phyloP scores from a whole-genome alignment of 1,139 yeast genomes.

The Zygosaccharomyces pseudobailii region DNA sequence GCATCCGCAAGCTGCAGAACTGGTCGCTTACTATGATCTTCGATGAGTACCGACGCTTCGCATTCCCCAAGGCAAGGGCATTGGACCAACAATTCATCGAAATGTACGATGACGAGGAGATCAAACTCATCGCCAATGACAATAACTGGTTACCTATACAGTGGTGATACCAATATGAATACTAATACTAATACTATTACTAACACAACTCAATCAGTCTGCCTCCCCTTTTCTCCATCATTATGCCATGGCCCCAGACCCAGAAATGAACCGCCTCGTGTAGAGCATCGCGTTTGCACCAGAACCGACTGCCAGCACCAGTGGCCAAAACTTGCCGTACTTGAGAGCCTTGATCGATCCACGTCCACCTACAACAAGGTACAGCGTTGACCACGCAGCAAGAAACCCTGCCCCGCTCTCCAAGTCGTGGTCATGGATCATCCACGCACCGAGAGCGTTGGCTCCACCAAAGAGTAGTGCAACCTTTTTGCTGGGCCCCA shows the following conservation, averaged over 20 bases:
- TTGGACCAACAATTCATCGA: slow-evolving; percentile 95
- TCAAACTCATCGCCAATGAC: slow-evolving; percentile 48
- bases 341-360: slow-evolving; percentile 48
- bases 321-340: slow-evolving; percentile 52
- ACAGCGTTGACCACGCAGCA: slow-evolving; percentile 81
- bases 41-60: slow-evolving; percentile 90
- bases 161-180: slow-evolving; percentile 43
- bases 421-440: slow-evolving; percentile 74
- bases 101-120: slow-evolving; percentile 65
- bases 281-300: slow-evolving; percentile 59
- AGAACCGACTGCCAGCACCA: slow-evolving; percentile 55
- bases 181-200: neutral
- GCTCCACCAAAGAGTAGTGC: slow-evolving; percentile 63
- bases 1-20: slow-evolving; percentile 76
- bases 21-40: slow-evolving; percentile 93
- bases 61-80: slow-evolving; percentile 92
- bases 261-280: slow-evolving; percentile 59
- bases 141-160: slow-evolving; percentile 59
- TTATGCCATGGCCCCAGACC: slow-evolving; percentile 15
- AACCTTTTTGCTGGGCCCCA: slow-evolving; percentile 45
- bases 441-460: slow-evolving; percentile 73
- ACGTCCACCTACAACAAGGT: slow-evolving; percentile 68
- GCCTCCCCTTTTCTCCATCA: neutral
- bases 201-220: neutral
- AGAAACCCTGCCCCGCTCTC: slow-evolving; percentile 84